A percentile compares a stretch with the other conserved stretches of the same genome.
Evolutionary conservation across 1,284 basidiomycete genomes (phyloP).

Genomic region (Baeospora myosura): DNA sequence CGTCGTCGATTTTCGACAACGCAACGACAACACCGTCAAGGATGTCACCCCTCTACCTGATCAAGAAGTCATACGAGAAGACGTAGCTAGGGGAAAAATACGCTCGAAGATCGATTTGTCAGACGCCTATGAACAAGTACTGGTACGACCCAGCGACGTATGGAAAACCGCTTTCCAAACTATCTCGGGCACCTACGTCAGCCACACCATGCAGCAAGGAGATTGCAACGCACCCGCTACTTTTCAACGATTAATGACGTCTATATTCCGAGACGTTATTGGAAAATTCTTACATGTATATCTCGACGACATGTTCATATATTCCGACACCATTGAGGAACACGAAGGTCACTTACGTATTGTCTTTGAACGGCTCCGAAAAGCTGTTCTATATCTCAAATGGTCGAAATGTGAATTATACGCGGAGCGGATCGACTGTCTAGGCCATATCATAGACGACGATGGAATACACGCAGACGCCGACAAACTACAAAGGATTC

Average conservation of each 20-base stretch:
- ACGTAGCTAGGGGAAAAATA: too few relatives aligned
- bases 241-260: not conserved
- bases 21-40: not conserved
- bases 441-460: constrained; percentile 24
- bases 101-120: too few relatives aligned
- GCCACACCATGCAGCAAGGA: constrained; percentile 5
- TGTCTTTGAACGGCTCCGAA: constrained; percentile 16
- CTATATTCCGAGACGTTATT: constrained; percentile 13
- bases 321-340: constrained; percentile 20
- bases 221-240: constrained; percentile 2
- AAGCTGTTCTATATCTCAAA: constrained; percentile 18
- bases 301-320: constrained; percentile 32
- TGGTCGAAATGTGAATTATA: constrained; percentile 28
- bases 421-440: constrained; percentile 20
- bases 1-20: constrained; percentile 8
- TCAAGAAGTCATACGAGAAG: not conserved
- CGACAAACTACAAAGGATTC: constrained; percentile 18
- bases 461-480: constrained; percentile 20
- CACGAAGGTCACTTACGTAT: constrained; percentile 18
- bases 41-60: not conserved
- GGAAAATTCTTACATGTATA: constrained; percentile 24
- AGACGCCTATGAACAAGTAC: constrained; percentile 1
- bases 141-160: constrained; percentile 5
- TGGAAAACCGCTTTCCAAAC: constrained; percentile 15
- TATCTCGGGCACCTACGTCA: constrained; percentile 12